Percentiles rank a stretch among this genome's conserved stretches.
These are phyloP conservation scores for Brassica carinata DNA, from an alignment of 345 rosid genomes.

Conservation along the genomic window DNA sequence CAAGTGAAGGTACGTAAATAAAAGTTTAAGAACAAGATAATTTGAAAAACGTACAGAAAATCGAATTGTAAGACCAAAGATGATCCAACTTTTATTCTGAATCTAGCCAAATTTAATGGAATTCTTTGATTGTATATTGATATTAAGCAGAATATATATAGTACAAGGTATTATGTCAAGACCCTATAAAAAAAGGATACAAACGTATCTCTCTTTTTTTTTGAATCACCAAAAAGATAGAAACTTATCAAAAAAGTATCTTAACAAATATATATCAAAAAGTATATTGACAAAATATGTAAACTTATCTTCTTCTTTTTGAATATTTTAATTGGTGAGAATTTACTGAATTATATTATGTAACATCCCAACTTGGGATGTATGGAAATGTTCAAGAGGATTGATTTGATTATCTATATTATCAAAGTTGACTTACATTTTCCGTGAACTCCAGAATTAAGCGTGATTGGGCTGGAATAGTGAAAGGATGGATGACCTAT, in stretches of 20 bases:
- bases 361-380: no score
- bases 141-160: neutral
- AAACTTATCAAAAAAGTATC: neutral
- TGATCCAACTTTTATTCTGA: neutral
- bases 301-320: no score
- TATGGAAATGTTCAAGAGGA: no score
- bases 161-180: neutral
- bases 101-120: neutral
- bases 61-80: neutral
- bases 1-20: neutral
- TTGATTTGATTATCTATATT: no score
- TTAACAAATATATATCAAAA: neutral
- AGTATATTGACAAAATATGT: neutral
- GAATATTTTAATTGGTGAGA: neutral
- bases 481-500: no score
- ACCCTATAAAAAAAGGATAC: neutral
- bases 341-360: no score
- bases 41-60: neutral
- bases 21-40: neutral
- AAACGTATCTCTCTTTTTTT: neutral
- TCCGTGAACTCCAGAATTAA: no score
- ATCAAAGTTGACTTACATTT: no score
- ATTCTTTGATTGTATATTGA: neutral
- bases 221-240: neutral
- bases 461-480: no score